phyloP scores from a whole-genome alignment of 1,284 basidiomycete species.

The Leccinum ponderosum region DNA sequence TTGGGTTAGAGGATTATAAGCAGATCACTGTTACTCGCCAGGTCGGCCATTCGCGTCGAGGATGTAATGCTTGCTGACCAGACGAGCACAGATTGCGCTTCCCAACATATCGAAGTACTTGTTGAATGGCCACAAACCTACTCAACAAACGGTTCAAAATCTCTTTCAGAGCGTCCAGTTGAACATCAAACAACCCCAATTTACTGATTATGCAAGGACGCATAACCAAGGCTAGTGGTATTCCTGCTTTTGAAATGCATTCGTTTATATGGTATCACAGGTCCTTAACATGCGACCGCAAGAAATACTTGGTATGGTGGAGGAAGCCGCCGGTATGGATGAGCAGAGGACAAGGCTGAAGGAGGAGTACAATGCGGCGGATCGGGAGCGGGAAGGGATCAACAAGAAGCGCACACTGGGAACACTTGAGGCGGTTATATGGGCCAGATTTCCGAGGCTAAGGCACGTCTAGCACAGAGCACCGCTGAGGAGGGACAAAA shows the following conservation, averaged over 20 bases:
- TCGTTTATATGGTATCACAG: constrained; percentile 20
- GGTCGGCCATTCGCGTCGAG: constrained; percentile 45
- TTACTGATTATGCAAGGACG: constrained; percentile 99
- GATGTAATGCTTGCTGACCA: constrained; percentile 11
- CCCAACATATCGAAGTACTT: constrained; percentile 96
- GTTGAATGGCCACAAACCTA: constrained; percentile 94
- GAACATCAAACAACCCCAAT: constrained; percentile 97
- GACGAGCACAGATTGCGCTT: constrained; percentile 71
- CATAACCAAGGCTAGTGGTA: constrained; percentile 74
- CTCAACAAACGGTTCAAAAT: constrained; percentile 86
- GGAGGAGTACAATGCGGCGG: constrained; percentile 48
- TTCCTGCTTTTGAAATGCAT: not conserved
- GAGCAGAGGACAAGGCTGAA: constrained; percentile 56
- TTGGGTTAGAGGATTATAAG: constrained; percentile 79
- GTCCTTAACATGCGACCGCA: constrained; percentile 98
- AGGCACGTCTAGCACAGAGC: constrained; percentile 73
- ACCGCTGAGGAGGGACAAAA: constrained; percentile 87
- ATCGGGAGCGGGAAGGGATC: constrained; percentile 57
- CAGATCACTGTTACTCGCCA: constrained; percentile 98
- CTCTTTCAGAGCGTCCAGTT: constrained; percentile 98
- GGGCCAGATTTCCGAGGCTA: constrained; percentile 93
- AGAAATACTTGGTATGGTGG: constrained; percentile 98
- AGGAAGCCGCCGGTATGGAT: constrained; percentile 92
- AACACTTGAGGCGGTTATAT: constrained; percentile 86
- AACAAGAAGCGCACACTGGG: constrained; percentile 62